Conservation (phyloP, 2,329 filamentous ascomycete species). For the Arthroderma sp. region DNA sequence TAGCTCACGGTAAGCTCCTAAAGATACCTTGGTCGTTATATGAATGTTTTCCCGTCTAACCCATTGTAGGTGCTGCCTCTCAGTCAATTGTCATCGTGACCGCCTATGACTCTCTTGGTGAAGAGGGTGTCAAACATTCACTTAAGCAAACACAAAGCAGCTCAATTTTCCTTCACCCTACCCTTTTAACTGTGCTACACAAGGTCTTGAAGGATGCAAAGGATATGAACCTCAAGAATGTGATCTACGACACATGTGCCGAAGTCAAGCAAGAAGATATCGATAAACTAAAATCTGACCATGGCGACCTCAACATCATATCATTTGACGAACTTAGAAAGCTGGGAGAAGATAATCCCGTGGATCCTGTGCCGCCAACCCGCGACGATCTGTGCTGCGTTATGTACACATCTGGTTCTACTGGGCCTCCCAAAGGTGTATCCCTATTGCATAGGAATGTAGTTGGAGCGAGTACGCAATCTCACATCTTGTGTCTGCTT, state of each 20-base stretch:
- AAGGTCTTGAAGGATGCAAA: slow-evolving; percentile 41
- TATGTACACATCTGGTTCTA: slow-evolving; percentile 71
- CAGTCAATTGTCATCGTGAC: slow-evolving; percentile 84
- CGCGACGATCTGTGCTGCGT: slow-evolving; percentile 64
- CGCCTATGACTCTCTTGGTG: slow-evolving; percentile 24
- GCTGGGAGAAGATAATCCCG: slow-evolving; percentile 48
- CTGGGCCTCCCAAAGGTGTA: slow-evolving; percentile 73
- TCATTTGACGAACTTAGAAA: slow-evolving; percentile 40
- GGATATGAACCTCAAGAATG: slow-evolving; percentile 31
- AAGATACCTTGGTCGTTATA: neutral
- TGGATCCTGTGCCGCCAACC: slow-evolving; percentile 54
- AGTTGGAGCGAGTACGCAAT: slow-evolving; percentile 57
- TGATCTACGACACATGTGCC: slow-evolving; percentile 42
- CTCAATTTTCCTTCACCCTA: slow-evolving; percentile 23
- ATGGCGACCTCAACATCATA: slow-evolving; percentile 37
- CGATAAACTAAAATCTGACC: slow-evolving; percentile 36
- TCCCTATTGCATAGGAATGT: slow-evolving; percentile 67
- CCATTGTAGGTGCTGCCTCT: slow-evolving; percentile 46
- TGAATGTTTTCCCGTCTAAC: slow-evolving; percentile 5
- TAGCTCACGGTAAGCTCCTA: slow-evolving; percentile 50
- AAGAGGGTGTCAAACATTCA: slow-evolving; percentile 23
- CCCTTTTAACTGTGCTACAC: slow-evolving; percentile 35
- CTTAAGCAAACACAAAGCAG: slow-evolving; percentile 20
- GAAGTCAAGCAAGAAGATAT: slow-evolving; percentile 37
- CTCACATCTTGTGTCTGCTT: neutral